Base-by-base conservation (phyloP, 768 basidiomycete genomes). In the Termitomyces sp. region DNA sequence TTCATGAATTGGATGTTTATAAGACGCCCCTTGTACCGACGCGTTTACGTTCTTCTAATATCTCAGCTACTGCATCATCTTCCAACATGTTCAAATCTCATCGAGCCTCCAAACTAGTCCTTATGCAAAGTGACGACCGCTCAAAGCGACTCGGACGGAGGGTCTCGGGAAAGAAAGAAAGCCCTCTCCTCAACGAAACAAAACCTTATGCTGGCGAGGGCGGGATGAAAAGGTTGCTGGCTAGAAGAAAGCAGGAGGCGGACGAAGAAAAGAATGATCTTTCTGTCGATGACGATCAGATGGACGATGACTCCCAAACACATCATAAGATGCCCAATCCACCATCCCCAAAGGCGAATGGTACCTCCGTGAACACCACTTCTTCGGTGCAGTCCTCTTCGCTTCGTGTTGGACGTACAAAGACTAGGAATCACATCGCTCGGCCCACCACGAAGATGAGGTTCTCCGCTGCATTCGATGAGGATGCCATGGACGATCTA, bases 151-250 rank as follows among this genome's bases (percentile, higher is more conserved):
- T 78, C 16, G 81, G 79, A 15, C 64, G 67, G 55, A 75, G 69
- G 62, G 63, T 53, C 31, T 64, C 60, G 69, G 72, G 59, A 63
- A 71, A 60, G 70, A 75, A 64, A 43, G 78, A 76, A 61, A 68
- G 63, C 33, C 73, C 67, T 40, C 65, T 73, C 16, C 68, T 74
- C 13, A 84, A 83, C 57, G 78, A 77, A 36, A 81, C 81, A 18
- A 91, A 91, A 62, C 89, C 89, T 3, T 91, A 91, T 61, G 84
- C 88, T 1, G 89, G 89, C 7, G 81, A 83, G 57, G 86, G 89
- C 50, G 87, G 88, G 0, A 84, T 89, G 78, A 89, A 86, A 74
- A 91, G 86, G 63, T 70, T 89, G 66, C 68, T 91, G 36, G 84
- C 86, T 20, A 78, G 81, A 59, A 74, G 84, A 46, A 80, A 79